Evolutionary conservation across 2,329 filamentous ascomycete genomes (phyloP), one percentile per base, ranked within the genome.

Genomic region (Apiospora koreana): DNA sequence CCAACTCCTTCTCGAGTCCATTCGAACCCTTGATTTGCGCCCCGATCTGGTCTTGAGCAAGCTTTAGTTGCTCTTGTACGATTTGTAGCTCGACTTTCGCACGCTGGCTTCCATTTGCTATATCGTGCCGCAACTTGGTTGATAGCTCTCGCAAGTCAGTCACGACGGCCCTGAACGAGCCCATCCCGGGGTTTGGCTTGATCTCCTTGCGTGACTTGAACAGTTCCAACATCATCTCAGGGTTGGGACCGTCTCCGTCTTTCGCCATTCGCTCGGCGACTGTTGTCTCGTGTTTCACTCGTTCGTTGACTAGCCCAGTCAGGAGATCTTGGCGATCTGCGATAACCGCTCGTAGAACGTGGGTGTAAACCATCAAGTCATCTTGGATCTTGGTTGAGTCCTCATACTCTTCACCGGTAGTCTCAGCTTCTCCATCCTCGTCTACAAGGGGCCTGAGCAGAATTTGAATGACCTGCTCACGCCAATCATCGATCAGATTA

Each of bases 381-480:
- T 98, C 95, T 81, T 98, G 95, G 64, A 92, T 88, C 79, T 93
- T 93, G 0, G 94, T 94, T 0, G 95, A 97, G 42, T 93, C 89
- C 74, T 94, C 93, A 73, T 97, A 96, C 79, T 98, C 96, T 71
- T 98, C 92, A 31, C 96, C 96, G 14, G 94, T 95, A 2, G 90
- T 87, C 70, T 97, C 94, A 12, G 87, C 81, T 21, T 84, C 84
- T 0, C 90, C 89, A 50, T 97, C 94, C 76, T 96, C 91, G 75
- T 98, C 96, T 23, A 98, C 89, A 1, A 98, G 85, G 0, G 93
- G 90, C 71, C 90, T 87, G 14, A 93, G 82, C 12, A 98, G 85
- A 25, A 95, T 87, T 69, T 92, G 87, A 23, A 94, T 86, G 71
- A 95, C 90, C 54, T 89, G 85, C 70, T 92, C 87, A 54, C 94